Conservation (phyloP, 441 rosid species). For the Capsella rubella region DNA sequence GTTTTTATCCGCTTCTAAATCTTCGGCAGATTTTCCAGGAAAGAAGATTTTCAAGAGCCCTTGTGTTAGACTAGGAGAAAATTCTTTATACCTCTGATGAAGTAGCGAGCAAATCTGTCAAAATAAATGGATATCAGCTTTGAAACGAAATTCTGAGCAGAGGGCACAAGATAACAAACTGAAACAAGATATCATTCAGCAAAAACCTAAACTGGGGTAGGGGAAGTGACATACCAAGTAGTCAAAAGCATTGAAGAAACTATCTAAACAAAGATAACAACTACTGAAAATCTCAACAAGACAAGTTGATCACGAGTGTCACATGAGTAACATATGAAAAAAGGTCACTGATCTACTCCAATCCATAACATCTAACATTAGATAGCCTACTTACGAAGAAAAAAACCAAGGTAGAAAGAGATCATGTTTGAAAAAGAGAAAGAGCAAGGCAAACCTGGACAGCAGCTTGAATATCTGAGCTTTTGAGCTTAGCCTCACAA, state of each 20-base stretch:
- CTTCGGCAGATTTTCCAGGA: conserved; percentile 96
- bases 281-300: background rate
- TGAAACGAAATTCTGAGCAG: conserved; percentile 9
- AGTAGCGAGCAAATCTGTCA: conserved; percentile 92
- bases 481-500: conserved; percentile 97
- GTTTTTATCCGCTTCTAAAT: conserved; percentile 82
- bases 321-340: conserved; percentile 13
- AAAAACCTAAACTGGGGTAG: conserved; percentile 7
- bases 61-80: conserved; percentile 85
- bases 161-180: conserved; percentile 1
- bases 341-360: conserved; percentile 1
- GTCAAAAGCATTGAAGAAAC: conserved; percentile 6
- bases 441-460: conserved; percentile 70
- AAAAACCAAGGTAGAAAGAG: conserved; percentile 5
- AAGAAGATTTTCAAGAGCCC: conserved; percentile 90
- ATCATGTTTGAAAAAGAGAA: background rate
- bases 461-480: conserved; percentile 95
- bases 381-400: background rate
- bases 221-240: background rate
- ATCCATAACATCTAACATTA: conserved; percentile 7
- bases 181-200: background rate
- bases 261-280: conserved; percentile 6
- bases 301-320: conserved; percentile 8
- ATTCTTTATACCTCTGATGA: conserved; percentile 96
- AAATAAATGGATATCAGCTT: conserved; percentile 48